Evolutionary conservation across 2,329 filamentous ascomycete genomes (phyloP).

Genomic region (Capronia epimyces): DNA sequence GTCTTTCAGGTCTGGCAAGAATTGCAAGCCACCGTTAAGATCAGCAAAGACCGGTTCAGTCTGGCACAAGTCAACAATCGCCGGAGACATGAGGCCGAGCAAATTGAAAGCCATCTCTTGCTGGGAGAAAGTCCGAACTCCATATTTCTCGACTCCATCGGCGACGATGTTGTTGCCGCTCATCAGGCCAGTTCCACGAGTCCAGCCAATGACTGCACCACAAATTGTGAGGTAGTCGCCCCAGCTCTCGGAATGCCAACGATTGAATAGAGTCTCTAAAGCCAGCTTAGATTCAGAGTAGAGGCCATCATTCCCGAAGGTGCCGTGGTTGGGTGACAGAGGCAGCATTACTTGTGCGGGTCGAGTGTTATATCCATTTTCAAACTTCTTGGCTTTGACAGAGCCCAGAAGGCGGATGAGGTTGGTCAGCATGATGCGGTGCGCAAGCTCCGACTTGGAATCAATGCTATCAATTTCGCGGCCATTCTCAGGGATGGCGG

Average conservation of each 20-base stretch:
- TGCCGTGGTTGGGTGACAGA: slow-evolving; percentile 95
- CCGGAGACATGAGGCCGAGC: slow-evolving; percentile 88
- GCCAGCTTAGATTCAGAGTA: slow-evolving; percentile 98
- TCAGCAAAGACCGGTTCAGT: slow-evolving; percentile 93
- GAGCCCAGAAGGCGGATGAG: slow-evolving; percentile 81
- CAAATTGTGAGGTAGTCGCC: slow-evolving; percentile 96
- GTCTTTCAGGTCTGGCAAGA: slow-evolving; percentile 91
- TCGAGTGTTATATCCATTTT: slow-evolving; percentile 84
- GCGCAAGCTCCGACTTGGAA: slow-evolving; percentile 94
- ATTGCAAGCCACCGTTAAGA: slow-evolving; percentile 94
- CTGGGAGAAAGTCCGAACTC: slow-evolving; percentile 96
- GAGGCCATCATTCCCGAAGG: slow-evolving; percentile 93
- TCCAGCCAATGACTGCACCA: slow-evolving; percentile 98
- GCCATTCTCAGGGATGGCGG: slow-evolving; percentile 94
- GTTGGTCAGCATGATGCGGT: slow-evolving; percentile 99
- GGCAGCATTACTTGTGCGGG: slow-evolving; percentile 95
- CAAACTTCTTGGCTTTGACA: slow-evolving; percentile 85
- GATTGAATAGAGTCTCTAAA: slow-evolving; percentile 94
- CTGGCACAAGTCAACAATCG: slow-evolving; percentile 93
- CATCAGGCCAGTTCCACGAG: slow-evolving; percentile 96
- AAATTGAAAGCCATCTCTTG: slow-evolving; percentile 99
- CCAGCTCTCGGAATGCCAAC: slow-evolving; percentile 98
- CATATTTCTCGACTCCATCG: slow-evolving; percentile 92
- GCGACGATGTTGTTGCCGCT: slow-evolving; percentile 95
- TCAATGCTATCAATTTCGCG: slow-evolving; percentile 96